A percentile compares a stretch with the other conserved stretches of the same genome.
Conservation (phyloP, 805 yeast species). For the Wickerhamomyces strasburgensis region DNA sequence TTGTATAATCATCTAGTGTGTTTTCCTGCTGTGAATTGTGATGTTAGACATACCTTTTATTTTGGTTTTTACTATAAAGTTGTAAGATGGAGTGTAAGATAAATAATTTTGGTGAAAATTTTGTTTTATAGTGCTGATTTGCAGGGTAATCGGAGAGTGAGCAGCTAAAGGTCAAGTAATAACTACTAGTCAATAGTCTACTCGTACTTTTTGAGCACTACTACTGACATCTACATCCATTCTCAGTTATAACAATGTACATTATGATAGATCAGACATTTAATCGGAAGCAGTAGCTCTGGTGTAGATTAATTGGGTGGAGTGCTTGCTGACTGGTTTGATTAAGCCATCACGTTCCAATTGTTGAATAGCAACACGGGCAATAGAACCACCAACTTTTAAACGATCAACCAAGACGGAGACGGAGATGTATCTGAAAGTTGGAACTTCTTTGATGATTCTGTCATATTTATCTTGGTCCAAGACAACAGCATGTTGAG, state of each 20-base stretch:
- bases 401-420: slow-evolving; percentile 98
- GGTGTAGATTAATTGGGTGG: slow-evolving; percentile 95
- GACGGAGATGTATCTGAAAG: slow-evolving; percentile 96
- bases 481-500: slow-evolving; percentile 93
- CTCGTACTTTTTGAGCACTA: too few species aligned
- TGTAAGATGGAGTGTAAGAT: too few species aligned
- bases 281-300: slow-evolving; percentile 66
- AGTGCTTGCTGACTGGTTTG: slow-evolving; percentile 89
- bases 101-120: slow-evolving; percentile 2
- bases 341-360: slow-evolving; percentile 94
- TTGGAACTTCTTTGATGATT: slow-evolving; percentile 98
- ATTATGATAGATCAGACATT: slow-evolving; percentile 22
- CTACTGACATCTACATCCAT: not conserved
- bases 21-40: too few species aligned
- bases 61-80: too few species aligned
- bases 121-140: slow-evolving; percentile 1
- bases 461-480: slow-evolving; percentile 99
- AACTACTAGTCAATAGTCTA: too few species aligned
- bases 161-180: too few species aligned
- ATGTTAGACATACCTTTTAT: slow-evolving; percentile 3
- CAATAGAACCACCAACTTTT: slow-evolving; percentile 98
- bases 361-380: slow-evolving; percentile 96
- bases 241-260: slow-evolving; percentile 26
- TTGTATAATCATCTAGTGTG: slow-evolving; percentile 30
- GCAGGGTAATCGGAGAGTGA: not conserved